These are phyloP conservation scores for Escallonia rubra DNA, from an alignment of 129 eudicot genomes.

Conservation along the genomic window DNA sequence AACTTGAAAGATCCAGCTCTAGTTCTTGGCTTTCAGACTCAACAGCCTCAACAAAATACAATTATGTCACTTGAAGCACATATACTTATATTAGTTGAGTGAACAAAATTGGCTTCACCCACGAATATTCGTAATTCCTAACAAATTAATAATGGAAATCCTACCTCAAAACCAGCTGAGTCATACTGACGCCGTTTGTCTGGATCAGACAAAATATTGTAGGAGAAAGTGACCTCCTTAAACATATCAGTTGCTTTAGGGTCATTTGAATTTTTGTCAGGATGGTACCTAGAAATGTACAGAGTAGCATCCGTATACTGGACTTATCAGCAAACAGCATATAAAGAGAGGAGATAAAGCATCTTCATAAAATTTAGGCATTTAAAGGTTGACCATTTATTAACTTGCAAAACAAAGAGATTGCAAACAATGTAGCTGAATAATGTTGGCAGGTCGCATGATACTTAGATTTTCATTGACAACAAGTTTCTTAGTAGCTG, in stretches of 20 bases:
- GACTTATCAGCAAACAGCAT: too few species aligned
- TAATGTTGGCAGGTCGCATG: too few species aligned
- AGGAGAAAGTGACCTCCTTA: constrained; percentile 88
- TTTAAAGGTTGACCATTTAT: too few species aligned
- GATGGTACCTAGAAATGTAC: constrained; percentile 57
- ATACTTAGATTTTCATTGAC: too few species aligned
- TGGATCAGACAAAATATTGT: constrained; percentile 80
- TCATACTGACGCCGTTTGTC: constrained; percentile 71
- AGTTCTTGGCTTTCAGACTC: constrained; percentile 77
- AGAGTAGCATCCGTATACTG: constrained; percentile 5
- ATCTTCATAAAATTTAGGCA: not conserved
- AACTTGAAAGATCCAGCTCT: constrained; percentile 94
- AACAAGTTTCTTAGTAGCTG: too few species aligned
- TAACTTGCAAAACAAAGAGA: too few species aligned
- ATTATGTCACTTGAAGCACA: not conserved
- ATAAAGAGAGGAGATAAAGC: not conserved
- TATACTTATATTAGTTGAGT: not conserved
- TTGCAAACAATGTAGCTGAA: too few species aligned
- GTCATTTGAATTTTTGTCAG: constrained; percentile 88
- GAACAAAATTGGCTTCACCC: constrained; percentile 2
- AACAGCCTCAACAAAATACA: constrained; percentile 59
- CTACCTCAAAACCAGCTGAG: constrained; percentile 88
- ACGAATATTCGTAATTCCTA: not conserved
- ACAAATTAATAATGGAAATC: not conserved
- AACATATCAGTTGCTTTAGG: constrained; percentile 35